Conservation (phyloP, 306 rosid species). For the Cucurbita argyrosperma region DNA sequence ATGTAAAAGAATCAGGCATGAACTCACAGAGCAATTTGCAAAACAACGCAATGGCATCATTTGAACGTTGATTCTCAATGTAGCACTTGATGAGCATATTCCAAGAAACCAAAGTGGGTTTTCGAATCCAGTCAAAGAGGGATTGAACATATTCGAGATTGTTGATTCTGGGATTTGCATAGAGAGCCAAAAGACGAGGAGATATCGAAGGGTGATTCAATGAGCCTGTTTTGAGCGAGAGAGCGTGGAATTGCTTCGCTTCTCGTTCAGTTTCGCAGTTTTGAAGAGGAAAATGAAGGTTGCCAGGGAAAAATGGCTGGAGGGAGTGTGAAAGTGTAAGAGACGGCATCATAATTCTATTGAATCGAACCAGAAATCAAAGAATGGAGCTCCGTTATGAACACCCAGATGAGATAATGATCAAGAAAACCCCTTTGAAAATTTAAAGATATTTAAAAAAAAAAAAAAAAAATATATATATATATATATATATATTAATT, state of each 20-base stretch:
- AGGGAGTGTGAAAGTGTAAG: constrained; percentile 9
- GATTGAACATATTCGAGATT: constrained; percentile 26
- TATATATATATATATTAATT: no score
- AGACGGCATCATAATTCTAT: constrained; percentile 16
- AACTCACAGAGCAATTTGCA: constrained; percentile 15
- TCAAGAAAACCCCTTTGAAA: no score
- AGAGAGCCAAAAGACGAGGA: constrained; percentile 33
- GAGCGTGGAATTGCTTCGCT: constrained; percentile 24
- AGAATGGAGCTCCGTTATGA: background rate
- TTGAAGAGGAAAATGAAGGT: constrained; percentile 10
- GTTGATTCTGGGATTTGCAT: constrained; percentile 33
- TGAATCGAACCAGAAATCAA: background rate
- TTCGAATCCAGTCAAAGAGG: constrained; percentile 18
- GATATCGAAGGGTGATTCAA: constrained; percentile 22
- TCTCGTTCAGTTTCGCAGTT: constrained; percentile 18
- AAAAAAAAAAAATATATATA: no score
- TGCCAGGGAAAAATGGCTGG: constrained; percentile 1
- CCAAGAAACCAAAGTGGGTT: constrained; percentile 28
- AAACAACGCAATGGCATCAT: constrained; percentile 31
- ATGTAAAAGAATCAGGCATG: constrained; percentile 28
- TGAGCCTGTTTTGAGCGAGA: constrained; percentile 28
- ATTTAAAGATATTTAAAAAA: no score
- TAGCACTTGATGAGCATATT: constrained; percentile 31
- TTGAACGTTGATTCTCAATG: constrained; percentile 26
- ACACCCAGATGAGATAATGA: background rate